Base-by-base conservation (phyloP, 208 protist genomes). In the Leishmania lainsoni region DNA sequence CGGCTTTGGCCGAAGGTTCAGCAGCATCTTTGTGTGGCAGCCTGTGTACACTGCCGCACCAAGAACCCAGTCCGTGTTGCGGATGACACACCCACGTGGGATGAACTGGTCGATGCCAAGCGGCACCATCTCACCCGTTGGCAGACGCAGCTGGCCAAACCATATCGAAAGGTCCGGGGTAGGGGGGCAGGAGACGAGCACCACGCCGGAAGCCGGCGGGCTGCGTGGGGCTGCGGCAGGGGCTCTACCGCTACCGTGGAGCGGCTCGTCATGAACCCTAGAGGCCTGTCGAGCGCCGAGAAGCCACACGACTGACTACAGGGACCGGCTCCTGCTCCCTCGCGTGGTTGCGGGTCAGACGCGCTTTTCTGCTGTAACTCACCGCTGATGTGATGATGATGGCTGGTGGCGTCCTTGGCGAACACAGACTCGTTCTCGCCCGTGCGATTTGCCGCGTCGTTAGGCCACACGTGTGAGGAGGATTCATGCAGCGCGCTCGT, bases 21-120 rank as follows among this genome's bases (percentile, higher is more conserved):
- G 88, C 75, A 95, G 83, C 85, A 98, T 94, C 84, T 98, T 98
- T 8, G 95, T 98, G 75, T 98, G 76, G 10, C 82, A 80, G 32
- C 97, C 95, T 0, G 95, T 96, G 85, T 98, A 99, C 14, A 98
- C 75, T 2, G 96, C 93, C 1, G 90, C 83, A 14, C 85, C 92
- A 12, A 98, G 84, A 0, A 97, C 90, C 89, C 94, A 98, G 71
- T 96, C 86, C 45, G 97, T 99, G 84, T 98, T 98, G 51, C 94
- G 89, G 16, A 99, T 80, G 0, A 94, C 80, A 78, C 91, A 96
- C 14, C 96, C 96, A 35, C 96, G 90, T 0, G 97, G 93, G 5
- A 98, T 48, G 63, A 98, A 91, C 78, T 99, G 92, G 22, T 96
- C 95, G 70, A 97, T 91, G 54, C 86, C 91, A 29, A 97, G 79